These are phyloP conservation scores for Backusella sp. DNA, from an alignment of 192 early-diverging fungal genomes.

Conservation along the genomic window DNA sequence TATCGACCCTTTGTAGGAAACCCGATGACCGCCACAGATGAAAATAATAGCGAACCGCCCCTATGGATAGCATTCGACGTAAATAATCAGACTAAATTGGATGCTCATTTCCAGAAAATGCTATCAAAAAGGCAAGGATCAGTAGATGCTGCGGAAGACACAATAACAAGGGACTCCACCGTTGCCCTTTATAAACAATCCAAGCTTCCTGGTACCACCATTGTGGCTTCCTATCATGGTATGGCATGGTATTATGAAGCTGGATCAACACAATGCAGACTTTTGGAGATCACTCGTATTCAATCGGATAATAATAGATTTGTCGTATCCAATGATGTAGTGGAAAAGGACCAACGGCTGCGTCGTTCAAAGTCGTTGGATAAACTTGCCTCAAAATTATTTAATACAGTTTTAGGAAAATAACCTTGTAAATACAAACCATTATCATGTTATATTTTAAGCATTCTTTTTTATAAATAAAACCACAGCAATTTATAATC, in stretches of 20 bases:
- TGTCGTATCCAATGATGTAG: not conserved
- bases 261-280: not conserved
- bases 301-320: constrained; percentile 2
- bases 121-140: not conserved
- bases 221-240: not conserved
- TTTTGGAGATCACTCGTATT: not conserved
- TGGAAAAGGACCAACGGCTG: not conserved
- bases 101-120: not conserved
- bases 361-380: not conserved
- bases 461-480: not conserved
- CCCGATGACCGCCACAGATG: not conserved
- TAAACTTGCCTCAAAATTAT: not conserved
- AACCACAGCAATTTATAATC: not conserved
- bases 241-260: not conserved
- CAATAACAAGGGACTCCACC: not conserved
- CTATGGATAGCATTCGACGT: not conserved
- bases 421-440: not conserved
- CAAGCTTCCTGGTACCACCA: not conserved
- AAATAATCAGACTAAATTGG: not conserved
- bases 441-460: not conserved
- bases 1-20: not conserved
- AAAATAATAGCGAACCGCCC: not conserved
- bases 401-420: constrained; percentile 2
- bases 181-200: not conserved
- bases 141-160: not conserved